Base-by-base conservation (phyloP, 495 filamentous ascomycete genomes). In the Oidiodendron maius region DNA sequence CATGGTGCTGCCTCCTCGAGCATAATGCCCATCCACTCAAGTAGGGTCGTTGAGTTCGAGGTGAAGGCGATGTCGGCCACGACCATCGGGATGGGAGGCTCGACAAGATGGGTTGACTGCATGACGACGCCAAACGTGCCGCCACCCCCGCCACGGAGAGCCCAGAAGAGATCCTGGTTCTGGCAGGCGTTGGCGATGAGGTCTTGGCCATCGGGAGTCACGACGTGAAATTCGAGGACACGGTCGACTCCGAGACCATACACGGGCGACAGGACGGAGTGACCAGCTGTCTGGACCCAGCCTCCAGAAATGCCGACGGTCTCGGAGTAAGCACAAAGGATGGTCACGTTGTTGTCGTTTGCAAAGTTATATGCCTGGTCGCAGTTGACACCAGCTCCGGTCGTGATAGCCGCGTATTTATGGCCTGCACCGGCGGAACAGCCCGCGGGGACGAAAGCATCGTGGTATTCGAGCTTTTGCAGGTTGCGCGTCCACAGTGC, bases 81-180 rank as follows among this genome's bases (percentile, higher is more conserved):
- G n/a, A 55, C 20, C 4, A 51, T 5, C 12, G 30, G 41, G 15
- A 46, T 37, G 40, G 51, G 49, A 6, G 54, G 54, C 30, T 58
- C 52, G 18, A 70, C 72, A 13, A 69, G 67, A 34, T 72, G 48
- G 0, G 75, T 76, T 35, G 65, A 65, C 32, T 64, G 66, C 10
- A 74, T 63, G 16, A 77, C 67, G 15, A 79, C 64, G 9, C 73
- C 77, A 49, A 76, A 79, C 12, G 72, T 78, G 8, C 72, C 73
- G 4, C 77, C 77, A 4, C 77, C 77, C 1, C 77, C 77, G 6
- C 78, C 78, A 22, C 77, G 65, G 23, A 83, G 58, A 21, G 47
- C 48, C 51, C 51, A 49, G 30, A 44, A 40, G 13, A 48, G 41
- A 23, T 54, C 46, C 4, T 2, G 21, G 32, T 49, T 49, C 15